Conservation (phyloP, 2,329 filamentous ascomycete species). For the Trichoderma aggressivum region DNA sequence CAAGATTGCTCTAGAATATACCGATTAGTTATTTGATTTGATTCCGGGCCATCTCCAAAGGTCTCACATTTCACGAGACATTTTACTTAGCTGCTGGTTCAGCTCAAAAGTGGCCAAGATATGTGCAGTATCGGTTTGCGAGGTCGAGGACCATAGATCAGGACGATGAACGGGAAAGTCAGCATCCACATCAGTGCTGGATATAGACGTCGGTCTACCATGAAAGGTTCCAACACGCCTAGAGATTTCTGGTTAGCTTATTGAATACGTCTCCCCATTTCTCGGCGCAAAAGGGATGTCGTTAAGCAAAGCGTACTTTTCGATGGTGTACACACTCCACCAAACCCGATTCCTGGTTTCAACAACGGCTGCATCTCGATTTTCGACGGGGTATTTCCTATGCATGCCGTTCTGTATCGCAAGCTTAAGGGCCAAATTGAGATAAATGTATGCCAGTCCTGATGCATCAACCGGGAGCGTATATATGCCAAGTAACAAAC, state of each 20-base stretch:
- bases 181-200: constrained; percentile 51
- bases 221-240: constrained; percentile 56
- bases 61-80: constrained; percentile 39
- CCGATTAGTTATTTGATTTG: background rate
- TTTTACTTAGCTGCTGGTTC: constrained; percentile 35
- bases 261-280: constrained; percentile 18
- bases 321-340: constrained; percentile 56
- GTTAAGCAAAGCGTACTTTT: constrained; percentile 42
- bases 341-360: constrained; percentile 55
- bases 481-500: constrained; percentile 54
- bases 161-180: constrained; percentile 48
- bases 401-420: constrained; percentile 62
- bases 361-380: constrained; percentile 44
- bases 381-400: constrained; percentile 46
- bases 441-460: constrained; percentile 55
- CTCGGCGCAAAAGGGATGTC: background rate
- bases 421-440: constrained; percentile 53
- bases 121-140: constrained; percentile 43
- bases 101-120: constrained; percentile 44
- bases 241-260: background rate
- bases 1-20: background rate
- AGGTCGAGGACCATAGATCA: constrained; percentile 39
- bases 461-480: constrained; percentile 54
- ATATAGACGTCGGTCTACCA: constrained; percentile 52
- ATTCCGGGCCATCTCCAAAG: no score